Evolutionary conservation across 371 early-diverging fungal species (phyloP).

Genomic region (Pancytospora epiphaga): DNA sequence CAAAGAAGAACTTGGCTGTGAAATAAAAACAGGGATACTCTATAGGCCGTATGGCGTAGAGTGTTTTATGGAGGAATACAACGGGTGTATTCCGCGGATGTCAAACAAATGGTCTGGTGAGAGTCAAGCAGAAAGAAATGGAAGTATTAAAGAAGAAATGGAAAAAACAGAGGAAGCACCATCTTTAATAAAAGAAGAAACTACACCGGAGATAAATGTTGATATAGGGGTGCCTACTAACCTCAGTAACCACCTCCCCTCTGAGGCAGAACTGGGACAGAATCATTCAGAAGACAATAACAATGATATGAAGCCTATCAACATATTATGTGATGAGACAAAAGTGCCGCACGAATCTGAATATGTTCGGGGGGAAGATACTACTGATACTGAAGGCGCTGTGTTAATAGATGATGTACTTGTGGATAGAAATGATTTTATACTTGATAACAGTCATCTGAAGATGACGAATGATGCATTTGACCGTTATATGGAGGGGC

Average conservation of each 20-base stretch:
- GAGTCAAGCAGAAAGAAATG: not conserved
- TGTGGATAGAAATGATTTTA: not conserved
- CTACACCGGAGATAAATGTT: not conserved
- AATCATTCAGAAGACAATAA: not conserved
- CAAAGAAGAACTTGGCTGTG: not conserved
- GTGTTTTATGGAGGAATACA: constrained; percentile 2
- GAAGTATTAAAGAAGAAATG: not conserved
- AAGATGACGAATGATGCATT: constrained; percentile 1
- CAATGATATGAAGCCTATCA: not conserved
- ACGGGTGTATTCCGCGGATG: not conserved
- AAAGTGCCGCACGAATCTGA: not conserved
- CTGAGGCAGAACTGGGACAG: not conserved
- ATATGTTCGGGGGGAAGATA: not conserved
- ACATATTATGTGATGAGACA: not conserved
- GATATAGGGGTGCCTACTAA: not conserved
- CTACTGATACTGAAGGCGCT: not conserved
- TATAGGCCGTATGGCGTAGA: not conserved
- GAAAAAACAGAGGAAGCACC: not conserved
- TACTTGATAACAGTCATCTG: not conserved
- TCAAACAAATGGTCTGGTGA: not conserved
- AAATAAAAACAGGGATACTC: not conserved
- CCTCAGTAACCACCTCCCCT: not conserved
- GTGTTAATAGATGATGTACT: not conserved
- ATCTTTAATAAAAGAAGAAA: not conserved
- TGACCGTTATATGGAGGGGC: not conserved